Conservation (phyloP, 208 protist species). For the Acanthamoeba lenticulata region DNA sequence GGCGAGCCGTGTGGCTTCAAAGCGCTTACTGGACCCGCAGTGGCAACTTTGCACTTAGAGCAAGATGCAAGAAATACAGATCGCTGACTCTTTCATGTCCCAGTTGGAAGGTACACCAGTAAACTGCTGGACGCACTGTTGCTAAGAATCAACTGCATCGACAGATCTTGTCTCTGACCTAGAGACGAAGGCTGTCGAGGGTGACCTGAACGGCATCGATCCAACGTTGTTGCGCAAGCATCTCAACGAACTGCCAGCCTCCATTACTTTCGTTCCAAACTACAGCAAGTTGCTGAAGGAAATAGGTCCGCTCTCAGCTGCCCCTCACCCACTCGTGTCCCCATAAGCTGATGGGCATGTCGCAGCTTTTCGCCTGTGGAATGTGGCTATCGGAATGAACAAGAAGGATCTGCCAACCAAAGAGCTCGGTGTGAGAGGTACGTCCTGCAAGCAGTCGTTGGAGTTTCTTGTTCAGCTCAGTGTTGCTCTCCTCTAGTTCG, state of each 20-base stretch:
- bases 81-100: neutral
- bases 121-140: neutral
- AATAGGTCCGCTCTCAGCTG: neutral
- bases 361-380: conserved; percentile 50
- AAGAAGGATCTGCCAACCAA: neutral
- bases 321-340: neutral
- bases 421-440: neutral
- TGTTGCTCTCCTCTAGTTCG: neutral
- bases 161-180: neutral
- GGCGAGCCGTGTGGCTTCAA: too few relatives aligned
- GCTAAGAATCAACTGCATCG: neutral
- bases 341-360: neutral
- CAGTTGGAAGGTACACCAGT: neutral
- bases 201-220: neutral
- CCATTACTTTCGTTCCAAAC: neutral
- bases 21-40: too few relatives aligned
- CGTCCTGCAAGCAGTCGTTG: neutral
- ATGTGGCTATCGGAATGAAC: neutral
- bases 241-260: neutral
- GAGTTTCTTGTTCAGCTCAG: neutral
- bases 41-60: too few relatives aligned
- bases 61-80: neutral
- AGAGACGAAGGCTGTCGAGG: neutral
- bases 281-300: neutral
- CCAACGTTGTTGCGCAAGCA: neutral